Evolutionary conservation across 1,284 basidiomycete genomes (phyloP), one percentile per base, ranked within the genome.

Genomic region (Cronartium ribicola): DNA sequence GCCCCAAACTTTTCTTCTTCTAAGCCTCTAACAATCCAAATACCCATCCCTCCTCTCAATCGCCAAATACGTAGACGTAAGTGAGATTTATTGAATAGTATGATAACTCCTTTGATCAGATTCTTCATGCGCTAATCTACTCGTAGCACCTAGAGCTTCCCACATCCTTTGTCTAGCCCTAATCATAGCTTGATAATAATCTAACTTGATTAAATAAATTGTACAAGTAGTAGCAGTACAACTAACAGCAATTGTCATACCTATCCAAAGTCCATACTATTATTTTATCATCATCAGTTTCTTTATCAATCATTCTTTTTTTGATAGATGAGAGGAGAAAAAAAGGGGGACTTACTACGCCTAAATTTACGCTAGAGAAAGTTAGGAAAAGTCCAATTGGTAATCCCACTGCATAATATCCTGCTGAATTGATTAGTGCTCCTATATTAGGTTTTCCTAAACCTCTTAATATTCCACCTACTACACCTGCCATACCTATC

Each of bases 391-490:
- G 29, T 39, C 67, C 67, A 20, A 69, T 44, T 7, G 67, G 67
- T 41, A 69, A 40, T n/a, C 67, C 67, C 17, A 69, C 29, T 8
- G 55, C 55, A 59, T 69, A 69, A 37, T 69, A 69, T 13, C 67
- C 67, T 3, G 43, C 29, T 8, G 40, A 61, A 37, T 69, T 69
- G 40, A 69, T 69, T 29, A 69, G 13, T 3, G 55, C 67, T 14
- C 67, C 67, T 29, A 69, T 44, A 8, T 60, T 61, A 2, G 67
- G 67, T 59, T 61, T 69, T 41, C 67, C 67, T 57, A 55, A 51
- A 17, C 67, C 67, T 44, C 67, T 14, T 20, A 69, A 44, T 11
- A 69, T 43, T 5, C 67, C 67, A n/a, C 37, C 57, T 22, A 60
- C 46, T 29, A 46, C 43, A 22, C 17, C 57, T 3, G 51, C n/a